Evolutionary conservation across 2,329 filamentous ascomycete species (phyloP).

Genomic region (Aspergillus brunneoviolaceus): DNA sequence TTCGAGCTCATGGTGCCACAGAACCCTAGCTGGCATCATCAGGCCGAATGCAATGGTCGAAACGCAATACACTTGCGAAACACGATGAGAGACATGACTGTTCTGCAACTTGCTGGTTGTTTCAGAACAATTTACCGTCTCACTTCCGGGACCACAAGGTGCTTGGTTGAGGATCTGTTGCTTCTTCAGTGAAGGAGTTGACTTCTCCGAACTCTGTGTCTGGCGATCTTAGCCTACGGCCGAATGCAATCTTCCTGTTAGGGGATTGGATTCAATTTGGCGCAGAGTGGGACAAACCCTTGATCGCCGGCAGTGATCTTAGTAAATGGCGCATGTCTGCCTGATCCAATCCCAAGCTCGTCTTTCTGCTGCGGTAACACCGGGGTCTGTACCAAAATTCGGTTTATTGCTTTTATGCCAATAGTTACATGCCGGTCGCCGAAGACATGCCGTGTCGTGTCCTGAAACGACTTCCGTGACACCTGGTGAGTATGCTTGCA

Average conservation of each 20-base stretch:
- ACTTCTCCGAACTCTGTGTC: background rate
- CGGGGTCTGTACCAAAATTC: conserved; percentile 15
- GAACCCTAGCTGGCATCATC: background rate
- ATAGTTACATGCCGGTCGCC: conserved; percentile 25
- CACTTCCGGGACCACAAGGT: background rate
- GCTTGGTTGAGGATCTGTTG: background rate
- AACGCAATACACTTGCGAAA: background rate
- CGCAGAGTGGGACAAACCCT: conserved; percentile 1
- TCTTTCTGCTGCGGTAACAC: conserved; percentile 10
- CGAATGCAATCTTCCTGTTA: background rate
- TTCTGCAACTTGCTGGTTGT: background rate
- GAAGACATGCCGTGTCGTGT: conserved; percentile 21
- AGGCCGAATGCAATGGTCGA: background rate
- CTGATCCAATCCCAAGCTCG: conserved; percentile 4
- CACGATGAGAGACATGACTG: background rate
- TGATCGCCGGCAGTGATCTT: conserved; percentile 2
- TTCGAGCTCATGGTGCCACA: conserved; percentile 9
- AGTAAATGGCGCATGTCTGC: conserved; percentile 2
- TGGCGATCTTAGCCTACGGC: background rate
- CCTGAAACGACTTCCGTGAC: conserved; percentile 20
- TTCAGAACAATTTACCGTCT: background rate
- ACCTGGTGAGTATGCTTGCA: conserved; percentile 15
- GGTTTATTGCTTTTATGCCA: conserved; percentile 20
- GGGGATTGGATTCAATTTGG: background rate
- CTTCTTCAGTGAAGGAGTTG: background rate